phyloP scores from a whole-genome alignment of 176 grass and related monocot species.

The Guadua angustifolia region DNA sequence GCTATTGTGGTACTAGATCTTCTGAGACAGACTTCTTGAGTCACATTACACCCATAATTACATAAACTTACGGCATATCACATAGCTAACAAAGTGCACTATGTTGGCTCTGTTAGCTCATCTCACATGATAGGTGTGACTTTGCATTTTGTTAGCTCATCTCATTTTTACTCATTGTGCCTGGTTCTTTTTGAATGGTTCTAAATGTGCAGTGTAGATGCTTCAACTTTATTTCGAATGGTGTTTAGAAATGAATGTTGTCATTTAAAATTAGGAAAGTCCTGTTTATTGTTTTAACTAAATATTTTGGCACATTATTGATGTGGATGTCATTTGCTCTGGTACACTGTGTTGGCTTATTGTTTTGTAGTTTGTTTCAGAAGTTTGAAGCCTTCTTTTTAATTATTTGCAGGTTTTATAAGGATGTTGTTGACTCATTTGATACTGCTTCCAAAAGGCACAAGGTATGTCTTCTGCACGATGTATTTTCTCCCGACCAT shows the following conservation, averaged over 20 bases:
- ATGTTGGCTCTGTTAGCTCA: no score
- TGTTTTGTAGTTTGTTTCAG: conserved; percentile 11
- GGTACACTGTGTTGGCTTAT: not conserved
- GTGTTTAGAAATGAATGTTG: not conserved
- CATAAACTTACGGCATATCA: no score
- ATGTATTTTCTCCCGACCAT: no score
- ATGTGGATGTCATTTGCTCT: not conserved
- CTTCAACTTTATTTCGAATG: conserved; percentile 1
- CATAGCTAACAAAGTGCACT: no score
- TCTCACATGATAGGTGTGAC: no score
- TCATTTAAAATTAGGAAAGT: conserved; percentile 4
- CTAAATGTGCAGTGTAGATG: not conserved
- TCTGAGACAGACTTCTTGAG: no score
- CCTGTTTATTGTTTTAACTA: not conserved
- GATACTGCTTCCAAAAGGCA: no score
- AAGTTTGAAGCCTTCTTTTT: conserved; percentile 25
- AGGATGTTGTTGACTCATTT: no score
- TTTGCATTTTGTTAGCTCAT: conserved; percentile 21
- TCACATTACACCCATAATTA: no score
- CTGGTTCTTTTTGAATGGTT: not conserved
- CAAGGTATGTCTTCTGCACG: no score
- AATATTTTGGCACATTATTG: not conserved
- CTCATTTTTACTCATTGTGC: conserved; percentile 10
- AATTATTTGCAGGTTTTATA: no score
- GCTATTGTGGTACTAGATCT: no score